Percentiles rank a stretch among this genome's conserved stretches.
Evolutionary conservation across 495 filamentous ascomycete genomes (phyloP).

Genomic region (Aeminium ludgeri): DNA sequence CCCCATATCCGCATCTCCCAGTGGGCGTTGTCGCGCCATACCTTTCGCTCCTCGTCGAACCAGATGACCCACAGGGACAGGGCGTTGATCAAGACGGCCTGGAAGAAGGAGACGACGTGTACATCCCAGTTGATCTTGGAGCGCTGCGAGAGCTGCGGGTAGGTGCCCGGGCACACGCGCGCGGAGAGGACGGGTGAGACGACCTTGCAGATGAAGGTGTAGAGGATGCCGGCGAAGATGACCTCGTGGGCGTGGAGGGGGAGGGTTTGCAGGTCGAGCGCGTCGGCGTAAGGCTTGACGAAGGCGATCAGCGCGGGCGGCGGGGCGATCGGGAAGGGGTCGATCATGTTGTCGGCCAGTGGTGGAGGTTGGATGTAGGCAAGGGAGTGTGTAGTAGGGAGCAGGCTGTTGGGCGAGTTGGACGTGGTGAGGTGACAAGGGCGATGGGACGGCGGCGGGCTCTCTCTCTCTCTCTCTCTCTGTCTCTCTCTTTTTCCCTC

Average conservation of each 20-base stretch:
- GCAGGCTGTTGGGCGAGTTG: too few species aligned
- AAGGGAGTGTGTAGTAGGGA: not conserved
- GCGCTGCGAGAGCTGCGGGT: constrained; percentile 44
- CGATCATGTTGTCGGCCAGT: constrained; percentile 35
- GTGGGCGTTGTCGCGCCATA: constrained; percentile 18
- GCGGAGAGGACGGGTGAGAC: constrained; percentile 61
- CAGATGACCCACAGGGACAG: constrained; percentile 74
- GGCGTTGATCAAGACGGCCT: constrained; percentile 61
- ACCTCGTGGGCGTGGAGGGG: constrained; percentile 83
- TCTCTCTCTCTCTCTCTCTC: too few species aligned
- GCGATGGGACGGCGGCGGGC: too few species aligned
- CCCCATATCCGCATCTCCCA: constrained; percentile 70
- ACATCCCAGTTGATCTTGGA: constrained; percentile 90
- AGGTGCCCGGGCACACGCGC: constrained; percentile 51
- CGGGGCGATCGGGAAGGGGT: constrained; percentile 50
- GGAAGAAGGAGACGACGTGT: constrained; percentile 83
- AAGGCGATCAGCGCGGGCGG: constrained; percentile 35
- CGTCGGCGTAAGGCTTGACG: constrained; percentile 41
- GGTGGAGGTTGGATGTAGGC: not conserved
- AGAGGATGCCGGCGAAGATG: constrained; percentile 51
- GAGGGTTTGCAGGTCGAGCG: constrained; percentile 48
- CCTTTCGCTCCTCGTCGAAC: constrained; percentile 52
- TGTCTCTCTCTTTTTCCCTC: too few species aligned
- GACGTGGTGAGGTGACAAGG: too few species aligned
- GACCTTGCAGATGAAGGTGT: constrained; percentile 56